A percentile compares a stretch with the other conserved stretches of the same genome.
These are phyloP conservation scores for Phylloporus gajari DNA, from an alignment of 1,284 basidiomycete species.

Conservation along the genomic window DNA sequence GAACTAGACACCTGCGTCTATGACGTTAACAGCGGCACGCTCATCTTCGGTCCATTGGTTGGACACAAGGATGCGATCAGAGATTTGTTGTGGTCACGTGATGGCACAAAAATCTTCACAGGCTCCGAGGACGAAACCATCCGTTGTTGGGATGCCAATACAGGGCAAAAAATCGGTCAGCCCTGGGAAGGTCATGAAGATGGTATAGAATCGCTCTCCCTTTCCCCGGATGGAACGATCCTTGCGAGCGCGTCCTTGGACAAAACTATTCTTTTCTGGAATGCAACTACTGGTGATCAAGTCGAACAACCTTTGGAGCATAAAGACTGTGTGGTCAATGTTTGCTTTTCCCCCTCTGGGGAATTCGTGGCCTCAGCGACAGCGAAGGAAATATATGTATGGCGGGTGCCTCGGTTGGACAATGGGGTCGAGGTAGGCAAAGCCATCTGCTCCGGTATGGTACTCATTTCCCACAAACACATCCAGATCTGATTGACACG, in stretches of 20 bases:
- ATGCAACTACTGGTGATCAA: constrained; percentile 8
- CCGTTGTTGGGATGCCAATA: neutral
- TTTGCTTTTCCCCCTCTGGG: constrained; percentile 20
- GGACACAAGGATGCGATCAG: too few species aligned
- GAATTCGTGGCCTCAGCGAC: constrained; percentile 13
- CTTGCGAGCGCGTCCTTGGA: constrained; percentile 17
- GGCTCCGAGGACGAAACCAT: neutral
- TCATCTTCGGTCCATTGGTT: neutral
- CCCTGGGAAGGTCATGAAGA: too few species aligned
- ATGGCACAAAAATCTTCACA: constrained; percentile 2
- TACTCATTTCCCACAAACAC: too few species aligned
- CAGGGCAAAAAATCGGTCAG: constrained; percentile 8
- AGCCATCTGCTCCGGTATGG: too few species aligned
- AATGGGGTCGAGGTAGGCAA: too few species aligned
- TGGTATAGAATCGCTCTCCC: too few species aligned
- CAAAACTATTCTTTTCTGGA: constrained; percentile 21
- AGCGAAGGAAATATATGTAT: constrained; percentile 9
- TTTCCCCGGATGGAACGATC: constrained; percentile 6
- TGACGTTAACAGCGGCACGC: neutral
- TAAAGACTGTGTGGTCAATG: neutral
- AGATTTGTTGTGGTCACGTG: constrained; percentile 19
- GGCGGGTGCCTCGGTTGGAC: constrained; percentile 9
- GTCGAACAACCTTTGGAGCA: constrained; percentile 9
- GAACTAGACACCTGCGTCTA: constrained; percentile 4
- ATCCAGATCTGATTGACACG: too few species aligned